Percentiles rank a stretch among this genome's conserved stretches.
Conservation (phyloP, 2,329 filamentous ascomycete genomes). For the Remersonia thermophila region DNA sequence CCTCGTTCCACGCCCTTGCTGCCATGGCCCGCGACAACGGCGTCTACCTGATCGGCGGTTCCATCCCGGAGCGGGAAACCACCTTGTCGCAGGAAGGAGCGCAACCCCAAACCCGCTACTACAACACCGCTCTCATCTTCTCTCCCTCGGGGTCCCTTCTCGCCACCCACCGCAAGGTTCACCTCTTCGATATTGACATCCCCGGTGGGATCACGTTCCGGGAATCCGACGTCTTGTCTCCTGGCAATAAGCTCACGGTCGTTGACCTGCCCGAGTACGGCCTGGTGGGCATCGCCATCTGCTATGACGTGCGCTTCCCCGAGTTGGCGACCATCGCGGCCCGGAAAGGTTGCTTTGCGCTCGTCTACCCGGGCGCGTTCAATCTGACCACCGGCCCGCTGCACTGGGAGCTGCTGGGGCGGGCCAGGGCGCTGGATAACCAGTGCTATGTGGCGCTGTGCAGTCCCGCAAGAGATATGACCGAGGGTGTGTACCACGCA, state of each 20-base stretch:
- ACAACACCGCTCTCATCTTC: conserved; percentile 86
- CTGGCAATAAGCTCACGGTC: conserved; percentile 75
- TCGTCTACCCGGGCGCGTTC: conserved; percentile 94
- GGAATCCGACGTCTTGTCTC: conserved; percentile 78
- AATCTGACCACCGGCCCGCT: conserved; percentile 85
- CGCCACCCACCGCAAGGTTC: conserved; percentile 84
- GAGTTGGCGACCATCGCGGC: conserved; percentile 85
- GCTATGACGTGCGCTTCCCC: conserved; percentile 95
- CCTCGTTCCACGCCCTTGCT: conserved; percentile 75
- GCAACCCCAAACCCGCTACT: conserved; percentile 49
- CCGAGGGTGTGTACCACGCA: conserved; percentile 62
- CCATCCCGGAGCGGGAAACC: conserved; percentile 68
- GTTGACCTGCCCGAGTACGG: conserved; percentile 83
- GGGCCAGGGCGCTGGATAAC: conserved; percentile 81
- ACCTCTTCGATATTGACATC: conserved; percentile 96
- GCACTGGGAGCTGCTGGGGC: conserved; percentile 78
- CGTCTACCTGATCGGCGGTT: conserved; percentile 78
- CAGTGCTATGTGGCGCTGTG: conserved; percentile 90
- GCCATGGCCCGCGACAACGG: conserved; percentile 66
- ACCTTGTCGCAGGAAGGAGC: conserved; percentile 12
- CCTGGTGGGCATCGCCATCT: conserved; percentile 78
- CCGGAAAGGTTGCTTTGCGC: conserved; percentile 70
- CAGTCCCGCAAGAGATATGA: conserved; percentile 72
- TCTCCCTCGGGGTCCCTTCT: conserved; percentile 64
- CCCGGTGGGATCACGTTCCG: conserved; percentile 86